phyloP scores from a whole-genome alignment of 495 filamentous ascomycete species.

The Daldinia bambusicola region DNA sequence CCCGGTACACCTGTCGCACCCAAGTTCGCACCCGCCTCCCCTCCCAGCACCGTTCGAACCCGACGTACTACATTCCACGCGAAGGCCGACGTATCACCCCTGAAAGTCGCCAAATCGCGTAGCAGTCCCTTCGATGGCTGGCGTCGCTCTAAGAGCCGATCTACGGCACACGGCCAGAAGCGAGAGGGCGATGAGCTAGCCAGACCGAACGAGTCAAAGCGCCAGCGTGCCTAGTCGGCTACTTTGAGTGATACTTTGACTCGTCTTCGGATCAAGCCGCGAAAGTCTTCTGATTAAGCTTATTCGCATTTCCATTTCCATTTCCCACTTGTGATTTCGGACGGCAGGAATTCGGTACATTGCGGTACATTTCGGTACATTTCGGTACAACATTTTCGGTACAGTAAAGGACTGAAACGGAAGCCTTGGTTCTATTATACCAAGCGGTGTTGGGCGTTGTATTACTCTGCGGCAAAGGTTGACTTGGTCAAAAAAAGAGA shows the following conservation, averaged over 20 bases:
- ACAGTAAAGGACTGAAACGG: conserved; percentile 30
- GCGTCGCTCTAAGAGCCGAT: conserved; percentile 67
- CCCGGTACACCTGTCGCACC: conserved; percentile 63
- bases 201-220: conserved; percentile 47
- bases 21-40: conserved; percentile 63
- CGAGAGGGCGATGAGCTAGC: conserved; percentile 56
- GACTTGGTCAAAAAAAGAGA: conserved; percentile 4
- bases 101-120: conserved; percentile 52
- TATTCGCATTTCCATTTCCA: conserved; percentile 4
- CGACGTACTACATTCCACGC: conserved; percentile 57
- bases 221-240: conserved; percentile 50
- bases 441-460: conserved; percentile 26
- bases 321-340: conserved; percentile 22
- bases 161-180: conserved; percentile 53
- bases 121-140: conserved; percentile 75
- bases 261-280: conserved; percentile 3
- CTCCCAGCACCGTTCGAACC: conserved; percentile 65
- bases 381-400: background rate
- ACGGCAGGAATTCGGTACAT: conserved; percentile 9
- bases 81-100: conserved; percentile 40
- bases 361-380: background rate
- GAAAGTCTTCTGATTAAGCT: background rate
- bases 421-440: conserved; percentile 20
- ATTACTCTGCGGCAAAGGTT: conserved; percentile 1
- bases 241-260: conserved; percentile 5